A percentile compares a stretch with the other conserved stretches of the same genome.
These are phyloP conservation scores for Coleophoma cylindrospora DNA, from an alignment of 2,329 filamentous ascomycete genomes.

Conservation along the genomic window DNA sequence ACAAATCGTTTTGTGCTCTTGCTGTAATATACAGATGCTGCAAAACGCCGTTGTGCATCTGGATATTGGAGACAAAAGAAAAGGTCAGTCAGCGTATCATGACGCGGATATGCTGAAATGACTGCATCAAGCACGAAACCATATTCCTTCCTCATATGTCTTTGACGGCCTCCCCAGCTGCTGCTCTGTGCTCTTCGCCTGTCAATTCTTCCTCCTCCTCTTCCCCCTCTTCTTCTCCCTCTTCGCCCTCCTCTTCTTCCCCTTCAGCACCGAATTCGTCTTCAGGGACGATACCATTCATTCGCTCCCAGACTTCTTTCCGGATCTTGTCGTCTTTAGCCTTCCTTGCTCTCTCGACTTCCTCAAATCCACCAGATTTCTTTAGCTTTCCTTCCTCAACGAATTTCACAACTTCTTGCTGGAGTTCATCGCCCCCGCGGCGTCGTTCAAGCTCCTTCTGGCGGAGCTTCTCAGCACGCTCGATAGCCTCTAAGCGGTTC, in stretches of 20 bases:
- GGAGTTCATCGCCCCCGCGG: constrained; percentile 60
- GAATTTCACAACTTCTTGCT: constrained; percentile 78
- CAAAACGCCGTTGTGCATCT: no score
- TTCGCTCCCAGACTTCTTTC: constrained; percentile 69
- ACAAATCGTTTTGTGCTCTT: no score
- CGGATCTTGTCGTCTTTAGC: constrained; percentile 83
- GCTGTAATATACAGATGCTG: no score
- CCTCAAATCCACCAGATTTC: constrained; percentile 93
- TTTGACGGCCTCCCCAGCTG: neutral
- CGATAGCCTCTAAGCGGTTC: constrained; percentile 87
- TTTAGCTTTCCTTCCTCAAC: constrained; percentile 89
- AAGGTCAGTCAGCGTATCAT: no score
- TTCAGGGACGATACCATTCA: constrained; percentile 44
- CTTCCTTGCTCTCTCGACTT: constrained; percentile 79
- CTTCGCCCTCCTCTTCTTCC: neutral
- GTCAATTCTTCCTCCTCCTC: neutral
- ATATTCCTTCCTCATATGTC: neutral
- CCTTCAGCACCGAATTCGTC: constrained; percentile 13
- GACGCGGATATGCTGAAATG: no score
- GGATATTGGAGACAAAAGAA: no score
- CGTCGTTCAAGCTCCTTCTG: constrained; percentile 83
- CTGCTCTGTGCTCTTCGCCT: neutral
- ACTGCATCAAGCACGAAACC: no score
- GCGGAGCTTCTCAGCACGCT: constrained; percentile 88
- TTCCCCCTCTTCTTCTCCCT: neutral